A percentile compares a stretch with the other conserved stretches of the same genome.
phyloP scores from a whole-genome alignment of 139 green algal species.

The Coccomyxa sp. region DNA sequence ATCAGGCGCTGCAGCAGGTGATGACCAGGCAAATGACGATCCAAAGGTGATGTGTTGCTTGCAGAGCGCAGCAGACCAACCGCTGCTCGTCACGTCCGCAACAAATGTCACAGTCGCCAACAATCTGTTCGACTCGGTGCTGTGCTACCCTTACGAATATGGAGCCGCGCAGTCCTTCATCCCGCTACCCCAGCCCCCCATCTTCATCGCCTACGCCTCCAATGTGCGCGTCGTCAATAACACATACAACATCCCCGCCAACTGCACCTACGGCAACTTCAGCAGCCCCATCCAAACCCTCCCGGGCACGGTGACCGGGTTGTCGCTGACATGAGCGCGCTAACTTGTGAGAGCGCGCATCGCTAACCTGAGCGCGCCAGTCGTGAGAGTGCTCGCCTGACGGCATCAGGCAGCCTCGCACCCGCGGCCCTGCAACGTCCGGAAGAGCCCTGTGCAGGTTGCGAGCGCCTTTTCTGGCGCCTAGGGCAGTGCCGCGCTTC shows the following conservation, averaged over 20 bases:
- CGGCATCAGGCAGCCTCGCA: too few relatives aligned
- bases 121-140: not conserved
- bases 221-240: not conserved
- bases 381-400: too few relatives aligned
- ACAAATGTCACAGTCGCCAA: not conserved
- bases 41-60: too few relatives aligned
- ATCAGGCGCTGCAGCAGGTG: too few relatives aligned
- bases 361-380: too few relatives aligned
- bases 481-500: too few relatives aligned
- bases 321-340: not conserved
- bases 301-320: not conserved
- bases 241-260: not conserved
- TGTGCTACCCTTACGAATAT: not conserved
- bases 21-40: too few relatives aligned
- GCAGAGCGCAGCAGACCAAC: not conserved
- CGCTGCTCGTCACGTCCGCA: not conserved
- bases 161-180: not conserved
- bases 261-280: not conserved
- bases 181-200: not conserved
- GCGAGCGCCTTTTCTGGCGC: too few relatives aligned
- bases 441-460: too few relatives aligned
- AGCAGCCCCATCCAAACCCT: not conserved
- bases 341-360: too few relatives aligned
- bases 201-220: not conserved
- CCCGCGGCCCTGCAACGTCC: too few relatives aligned